A percentile compares a stretch with the other conserved stretches of the same genome.
Conservation (phyloP, 148 eudicot genomes). For the Polygonum aviculare region DNA sequence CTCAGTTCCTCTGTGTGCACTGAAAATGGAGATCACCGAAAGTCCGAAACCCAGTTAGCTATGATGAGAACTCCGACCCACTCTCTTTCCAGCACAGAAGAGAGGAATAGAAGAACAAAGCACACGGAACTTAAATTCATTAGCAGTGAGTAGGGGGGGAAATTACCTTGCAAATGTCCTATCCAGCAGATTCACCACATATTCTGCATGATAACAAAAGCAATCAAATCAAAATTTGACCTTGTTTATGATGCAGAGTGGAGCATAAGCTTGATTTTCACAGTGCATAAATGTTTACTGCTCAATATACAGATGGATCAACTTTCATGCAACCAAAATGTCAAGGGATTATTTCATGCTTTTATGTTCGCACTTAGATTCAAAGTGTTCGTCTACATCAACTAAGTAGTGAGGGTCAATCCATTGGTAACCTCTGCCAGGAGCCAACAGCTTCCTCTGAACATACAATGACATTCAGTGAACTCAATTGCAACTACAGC, state of each 20-base stretch:
- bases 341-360: not conserved
- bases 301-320: too few species aligned
- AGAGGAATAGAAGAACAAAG: not conserved
- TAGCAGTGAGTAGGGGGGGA: not conserved
- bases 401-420: not conserved
- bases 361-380: not conserved
- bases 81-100: not conserved
- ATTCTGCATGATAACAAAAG: slow-evolving; percentile 29
- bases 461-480: not conserved
- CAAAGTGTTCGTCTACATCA: not conserved
- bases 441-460: not conserved
- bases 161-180: slow-evolving; percentile 48
- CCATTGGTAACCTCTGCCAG: not conserved
- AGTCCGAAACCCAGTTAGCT: not conserved
- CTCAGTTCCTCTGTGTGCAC: slow-evolving; percentile 34
- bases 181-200: slow-evolving; percentile 47
- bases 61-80: not conserved
- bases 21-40: slow-evolving; percentile 24
- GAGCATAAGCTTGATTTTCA: not conserved
- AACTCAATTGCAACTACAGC: not conserved
- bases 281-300: not conserved
- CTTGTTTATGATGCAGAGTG: not conserved
- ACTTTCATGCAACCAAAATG: too few species aligned
- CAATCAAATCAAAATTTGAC: slow-evolving; percentile 6
- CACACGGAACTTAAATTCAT: too few species aligned